Evolutionary conservation across 225 moss, liverwort and hornwort genomes (phyloP), one percentile per base, ranked within the genome.

Genomic region (Marchantia polymorpha): DNA sequence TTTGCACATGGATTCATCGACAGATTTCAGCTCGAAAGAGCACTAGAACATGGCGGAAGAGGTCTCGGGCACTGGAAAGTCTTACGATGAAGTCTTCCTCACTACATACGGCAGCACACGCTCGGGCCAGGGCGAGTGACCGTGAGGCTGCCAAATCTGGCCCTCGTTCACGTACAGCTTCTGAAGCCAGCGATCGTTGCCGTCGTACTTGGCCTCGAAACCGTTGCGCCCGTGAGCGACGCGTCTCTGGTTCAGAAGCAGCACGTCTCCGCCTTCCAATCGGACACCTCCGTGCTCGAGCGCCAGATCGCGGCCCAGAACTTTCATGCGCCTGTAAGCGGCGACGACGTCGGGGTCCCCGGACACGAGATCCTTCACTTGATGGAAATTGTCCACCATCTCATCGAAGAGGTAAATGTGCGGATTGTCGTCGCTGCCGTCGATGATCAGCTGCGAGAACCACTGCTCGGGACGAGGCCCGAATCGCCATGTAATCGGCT

Each of bases 181-280:
- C 69, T 82, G 81, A 60, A 81, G 2, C 80, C 83, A 83, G 26
- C 80, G 51, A 52, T 85, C 77, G 7, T 74, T 68, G 47, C 81
- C 84, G 52, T 81, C 81, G 46, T 25, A 71, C 13, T 77, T 72
- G 47, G 78, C 51, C 10, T 47, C 4, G 48, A 12, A 73, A 8
- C 71, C 8, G 59, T 22, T 77, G 39, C 73, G 77, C 17, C 78
- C 78, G 46, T 81, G 78, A 23, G 58, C 65, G n/a, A 68, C 78
- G 14, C 78, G 64, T 31, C 29, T 73, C 39, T 85, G 85, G 59
- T 85, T 82, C 12, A 85, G 19, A 19, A 85, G 16, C 23, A 81
- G 71, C 14, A 85, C 54, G 26, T 81, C 81, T 6, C 78, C 85
- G 0, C 39, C 20, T 14, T 54, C 81, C 23, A 78, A 58, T 72